These are phyloP conservation scores for Nakazawaea siamensis DNA, from an alignment of 805 yeast genomes.

Conservation along the genomic window DNA sequence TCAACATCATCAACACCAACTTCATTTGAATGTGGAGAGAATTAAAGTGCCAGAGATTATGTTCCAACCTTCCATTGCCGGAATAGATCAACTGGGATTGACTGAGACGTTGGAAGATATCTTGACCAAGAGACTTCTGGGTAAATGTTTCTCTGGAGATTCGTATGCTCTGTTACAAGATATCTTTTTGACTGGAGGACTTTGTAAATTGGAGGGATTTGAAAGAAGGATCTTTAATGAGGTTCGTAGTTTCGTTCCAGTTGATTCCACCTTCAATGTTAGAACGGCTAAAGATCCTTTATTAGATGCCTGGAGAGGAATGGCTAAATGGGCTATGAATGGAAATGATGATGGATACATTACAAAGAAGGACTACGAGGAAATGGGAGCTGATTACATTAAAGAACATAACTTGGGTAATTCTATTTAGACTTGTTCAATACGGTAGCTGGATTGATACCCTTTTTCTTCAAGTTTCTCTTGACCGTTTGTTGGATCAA, in stretches of 20 bases:
- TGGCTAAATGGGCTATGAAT: slow-evolving; percentile 63
- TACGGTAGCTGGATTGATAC: slow-evolving; percentile 55
- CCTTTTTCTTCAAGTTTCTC: slow-evolving; percentile 57
- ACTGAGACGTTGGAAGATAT: slow-evolving; percentile 66
- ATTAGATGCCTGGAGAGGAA: slow-evolving; percentile 89
- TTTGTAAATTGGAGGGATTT: slow-evolving; percentile 56
- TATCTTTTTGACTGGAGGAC: slow-evolving; percentile 84
- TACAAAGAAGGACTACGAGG: slow-evolving; percentile 70
- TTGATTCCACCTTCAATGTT: slow-evolving; percentile 51
- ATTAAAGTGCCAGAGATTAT: slow-evolving; percentile 87
- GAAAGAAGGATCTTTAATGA: slow-evolving; percentile 63
- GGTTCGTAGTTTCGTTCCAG: slow-evolving; percentile 63
- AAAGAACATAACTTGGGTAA: slow-evolving; percentile 83
- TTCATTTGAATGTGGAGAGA: slow-evolving; percentile 86
- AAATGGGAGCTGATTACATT: slow-evolving; percentile 82
- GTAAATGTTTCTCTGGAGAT: slow-evolving; percentile 42
- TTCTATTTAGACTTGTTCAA: slow-evolving; percentile 11
- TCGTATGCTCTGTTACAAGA: slow-evolving; percentile 47
- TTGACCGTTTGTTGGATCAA: slow-evolving; percentile 64
- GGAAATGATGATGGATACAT: slow-evolving; percentile 39
- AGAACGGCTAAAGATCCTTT: slow-evolving; percentile 59
- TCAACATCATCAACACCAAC: slow-evolving; percentile 80
- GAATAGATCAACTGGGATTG: slow-evolving; percentile 94
- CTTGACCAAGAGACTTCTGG: slow-evolving; percentile 49
- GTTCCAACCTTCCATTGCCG: slow-evolving; percentile 90